Evolutionary conservation across 345 rosid species (phyloP), one percentile per base, ranked within the genome.

Genomic region (Gossypium mustelinum): DNA sequence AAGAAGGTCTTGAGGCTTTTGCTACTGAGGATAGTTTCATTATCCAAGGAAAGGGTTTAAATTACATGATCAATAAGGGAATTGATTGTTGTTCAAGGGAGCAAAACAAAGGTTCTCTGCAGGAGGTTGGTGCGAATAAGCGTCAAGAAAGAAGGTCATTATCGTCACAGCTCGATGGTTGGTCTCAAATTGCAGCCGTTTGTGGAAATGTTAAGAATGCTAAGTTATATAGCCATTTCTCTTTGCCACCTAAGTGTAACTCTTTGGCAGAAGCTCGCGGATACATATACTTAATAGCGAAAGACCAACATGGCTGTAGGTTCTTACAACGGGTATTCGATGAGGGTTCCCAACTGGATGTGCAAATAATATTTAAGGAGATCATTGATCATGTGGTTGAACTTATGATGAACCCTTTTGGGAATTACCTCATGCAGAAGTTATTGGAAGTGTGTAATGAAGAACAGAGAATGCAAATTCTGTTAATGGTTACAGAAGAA

Each of bases 361-460:
- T 78, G 61, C 75, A 77, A 76, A 34, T 69, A 41, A 74, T 87
- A 52, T 85, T 82, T 68, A 74, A 39, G 11, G 90, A 87, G 77
- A 73, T 85, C 70, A 75, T 83, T 68, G 84, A 81, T 57, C 88
- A 87, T 75, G 82, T 82, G 20, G 83, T 77, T 67, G 90, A 87
- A 67, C 83, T 87, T 71, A 85, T 82, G 85, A 77, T 77, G 70
- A 74, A 87, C 65, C 90, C 88, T 25, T 85, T 85, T 61, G 90
- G 88, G n/a, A 87, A 85, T 79, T 85, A 87, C 76, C 82, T 87
- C 57, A 76, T 87, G 68, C 90, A 87, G 73, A 87, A 85, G 70
- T 71, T 87, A 20, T 61, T 87, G 58, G 83, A 87, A 25, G 80
- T 80, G 54, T 87, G 88, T 34, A 81, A 50, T 71, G 88, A 87